These are phyloP conservation scores for Prinsepia uniflora DNA, from an alignment of 306 rosid species.

Conservation along the genomic window DNA sequence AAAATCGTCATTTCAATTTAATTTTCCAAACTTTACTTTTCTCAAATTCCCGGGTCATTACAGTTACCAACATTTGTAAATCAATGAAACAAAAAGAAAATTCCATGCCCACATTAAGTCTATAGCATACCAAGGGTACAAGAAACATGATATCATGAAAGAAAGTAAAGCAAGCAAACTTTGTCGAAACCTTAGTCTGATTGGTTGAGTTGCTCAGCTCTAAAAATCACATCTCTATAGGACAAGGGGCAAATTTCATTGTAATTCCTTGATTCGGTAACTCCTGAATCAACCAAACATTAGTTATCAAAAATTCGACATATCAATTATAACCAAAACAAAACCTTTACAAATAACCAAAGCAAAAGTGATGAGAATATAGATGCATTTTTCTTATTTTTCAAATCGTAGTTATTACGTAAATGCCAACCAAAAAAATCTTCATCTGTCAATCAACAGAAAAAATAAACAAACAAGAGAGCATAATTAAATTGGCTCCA, in stretches of 20 bases:
- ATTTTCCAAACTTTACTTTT: no score
- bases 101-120: background rate
- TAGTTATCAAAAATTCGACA: conserved; percentile 5
- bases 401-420: background rate
- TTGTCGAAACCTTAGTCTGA: conserved; percentile 82
- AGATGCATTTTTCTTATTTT: background rate
- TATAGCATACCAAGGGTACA: conserved; percentile 3
- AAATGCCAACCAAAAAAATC: background rate
- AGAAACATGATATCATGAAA: conserved; percentile 21
- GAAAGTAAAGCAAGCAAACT: conserved; percentile 44
- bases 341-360: background rate
- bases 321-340: background rate
- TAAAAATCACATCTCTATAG: conserved; percentile 91
- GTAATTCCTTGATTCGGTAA: conserved; percentile 82
- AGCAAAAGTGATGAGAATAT: background rate
- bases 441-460: background rate
- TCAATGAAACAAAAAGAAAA: background rate
- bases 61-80: conserved; percentile 5
- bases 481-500: no score
- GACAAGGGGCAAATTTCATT: conserved; percentile 73
- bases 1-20: no score
- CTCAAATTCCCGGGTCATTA: no score
- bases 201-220: conserved; percentile 67
- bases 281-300: conserved; percentile 52
- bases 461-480: no score